Percentiles rank a stretch among this genome's conserved stretches.
Evolutionary conservation across 768 basidiomycete genomes (phyloP).

Genomic region (Mycena venus): DNA sequence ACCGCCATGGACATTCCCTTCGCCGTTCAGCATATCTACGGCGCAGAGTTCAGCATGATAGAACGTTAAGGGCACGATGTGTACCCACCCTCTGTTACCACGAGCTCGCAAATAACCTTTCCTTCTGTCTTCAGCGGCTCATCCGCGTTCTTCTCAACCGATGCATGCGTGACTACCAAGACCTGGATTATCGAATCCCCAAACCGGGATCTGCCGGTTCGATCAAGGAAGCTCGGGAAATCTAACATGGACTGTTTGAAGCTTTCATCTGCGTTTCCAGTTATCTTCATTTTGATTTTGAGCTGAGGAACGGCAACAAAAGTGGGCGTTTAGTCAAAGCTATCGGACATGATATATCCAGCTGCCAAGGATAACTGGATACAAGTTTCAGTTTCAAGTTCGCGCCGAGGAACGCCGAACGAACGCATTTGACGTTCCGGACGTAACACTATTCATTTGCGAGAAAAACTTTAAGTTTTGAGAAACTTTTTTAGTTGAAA

Average conservation of each 20-base stretch:
- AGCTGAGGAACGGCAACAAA: not conserved
- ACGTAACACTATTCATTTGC: too few relatives aligned
- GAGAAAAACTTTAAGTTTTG: too few relatives aligned
- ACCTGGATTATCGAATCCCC: not conserved
- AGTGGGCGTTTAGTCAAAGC: not conserved
- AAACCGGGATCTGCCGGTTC: not conserved
- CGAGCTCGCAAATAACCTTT: not conserved
- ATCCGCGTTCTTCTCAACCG: not conserved
- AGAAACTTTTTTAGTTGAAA: too few relatives aligned
- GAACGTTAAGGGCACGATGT: not conserved
- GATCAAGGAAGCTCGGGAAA: not conserved
- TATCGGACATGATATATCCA: not conserved
- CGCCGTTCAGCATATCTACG: not conserved
- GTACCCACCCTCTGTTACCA: not conserved
- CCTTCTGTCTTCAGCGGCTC: not conserved
- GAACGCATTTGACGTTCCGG: too few relatives aligned
- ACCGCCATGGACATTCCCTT: not conserved
- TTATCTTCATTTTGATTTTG: not conserved
- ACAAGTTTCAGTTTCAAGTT: not conserved
- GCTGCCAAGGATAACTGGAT: not conserved
- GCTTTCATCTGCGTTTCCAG: not conserved
- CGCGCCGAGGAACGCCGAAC: not conserved
- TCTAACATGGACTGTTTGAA: not conserved
- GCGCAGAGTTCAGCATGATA: not conserved
- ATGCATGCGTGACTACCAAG: not conserved